A percentile compares a stretch with the other conserved stretches of the same genome.
Conservation (phyloP, 768 basidiomycete genomes). For the Multifurca ochricompacta region DNA sequence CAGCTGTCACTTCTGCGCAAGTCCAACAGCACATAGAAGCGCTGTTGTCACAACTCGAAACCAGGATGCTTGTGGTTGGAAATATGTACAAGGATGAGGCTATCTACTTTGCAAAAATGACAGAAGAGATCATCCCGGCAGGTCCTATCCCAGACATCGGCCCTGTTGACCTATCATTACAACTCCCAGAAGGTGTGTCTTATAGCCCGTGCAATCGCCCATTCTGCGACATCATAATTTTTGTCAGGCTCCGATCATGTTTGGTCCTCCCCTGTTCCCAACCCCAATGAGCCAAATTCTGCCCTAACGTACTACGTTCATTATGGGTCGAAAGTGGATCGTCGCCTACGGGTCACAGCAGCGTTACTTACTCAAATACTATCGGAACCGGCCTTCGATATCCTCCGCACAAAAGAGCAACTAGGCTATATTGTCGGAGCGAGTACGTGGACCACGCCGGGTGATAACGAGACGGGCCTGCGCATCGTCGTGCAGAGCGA, state of each 20-base stretch:
- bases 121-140: slow-evolving; percentile 56
- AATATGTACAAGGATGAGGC: slow-evolving; percentile 85
- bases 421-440: slow-evolving; percentile 86
- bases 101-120: slow-evolving; percentile 57
- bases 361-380: slow-evolving; percentile 77
- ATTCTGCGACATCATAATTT: not conserved
- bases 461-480: slow-evolving; percentile 66
- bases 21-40: slow-evolving; percentile 52
- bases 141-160: slow-evolving; percentile 49
- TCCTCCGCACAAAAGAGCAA: slow-evolving; percentile 89
- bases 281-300: slow-evolving; percentile 82
- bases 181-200: slow-evolving; percentile 58
- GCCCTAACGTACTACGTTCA: slow-evolving; percentile 81
- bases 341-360: slow-evolving; percentile 54
- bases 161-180: slow-evolving; percentile 42
- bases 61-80: slow-evolving; percentile 71
- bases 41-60: slow-evolving; percentile 55
- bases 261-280: slow-evolving; percentile 60
- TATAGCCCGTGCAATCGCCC: not conserved
- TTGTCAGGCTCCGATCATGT: slow-evolving; percentile 59
- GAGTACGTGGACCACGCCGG: slow-evolving; percentile 45
- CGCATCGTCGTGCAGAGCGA: slow-evolving; percentile 88
- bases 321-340: slow-evolving; percentile 61
- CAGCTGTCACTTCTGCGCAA: slow-evolving; percentile 68
- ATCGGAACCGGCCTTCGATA: slow-evolving; percentile 86